Conservation (phyloP, 352 stramenopile genomes). For the Hyaloperonospora arabidopsidis region DNA sequence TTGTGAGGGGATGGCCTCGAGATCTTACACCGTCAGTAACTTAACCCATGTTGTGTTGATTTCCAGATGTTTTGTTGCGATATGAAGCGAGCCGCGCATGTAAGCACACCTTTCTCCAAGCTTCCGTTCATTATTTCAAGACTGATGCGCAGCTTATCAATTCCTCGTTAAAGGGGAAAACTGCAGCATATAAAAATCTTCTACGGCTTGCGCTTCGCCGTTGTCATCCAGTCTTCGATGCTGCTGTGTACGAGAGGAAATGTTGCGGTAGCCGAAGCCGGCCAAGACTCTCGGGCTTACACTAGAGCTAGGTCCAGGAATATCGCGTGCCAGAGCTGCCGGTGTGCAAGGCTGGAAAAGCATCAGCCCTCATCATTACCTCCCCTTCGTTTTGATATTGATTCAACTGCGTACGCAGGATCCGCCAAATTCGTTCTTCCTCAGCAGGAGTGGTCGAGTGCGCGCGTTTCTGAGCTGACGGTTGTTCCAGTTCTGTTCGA, state of each 20-base stretch:
- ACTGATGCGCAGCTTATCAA: too few species aligned
- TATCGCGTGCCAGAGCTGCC: too few species aligned
- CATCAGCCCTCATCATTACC: too few species aligned
- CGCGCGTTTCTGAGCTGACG: not conserved
- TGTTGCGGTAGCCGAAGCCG: not conserved
- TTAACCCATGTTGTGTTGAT: not conserved
- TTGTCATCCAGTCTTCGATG: not conserved
- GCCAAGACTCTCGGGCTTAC: not conserved
- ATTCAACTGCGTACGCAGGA: too few species aligned
- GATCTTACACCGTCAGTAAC: not conserved
- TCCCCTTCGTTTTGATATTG: too few species aligned
- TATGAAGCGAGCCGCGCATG: not conserved
- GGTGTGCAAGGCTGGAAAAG: too few species aligned
- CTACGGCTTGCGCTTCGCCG: not conserved
- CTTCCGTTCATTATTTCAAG: too few species aligned
- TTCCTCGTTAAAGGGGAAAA: not conserved
- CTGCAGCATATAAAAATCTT: not conserved
- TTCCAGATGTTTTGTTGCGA: not conserved
- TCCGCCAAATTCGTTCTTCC: not conserved
- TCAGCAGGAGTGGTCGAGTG: slow-evolving; percentile 1
- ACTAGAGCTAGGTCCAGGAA: too few species aligned
- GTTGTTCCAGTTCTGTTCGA: too few species aligned
- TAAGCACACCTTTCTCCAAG: too few species aligned
- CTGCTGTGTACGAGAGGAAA: not conserved
- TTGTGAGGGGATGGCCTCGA: too few species aligned